These are phyloP conservation scores for Umbelopsis sp. DNA, from an alignment of 371 early-diverging fungal species.

Conservation along the genomic window DNA sequence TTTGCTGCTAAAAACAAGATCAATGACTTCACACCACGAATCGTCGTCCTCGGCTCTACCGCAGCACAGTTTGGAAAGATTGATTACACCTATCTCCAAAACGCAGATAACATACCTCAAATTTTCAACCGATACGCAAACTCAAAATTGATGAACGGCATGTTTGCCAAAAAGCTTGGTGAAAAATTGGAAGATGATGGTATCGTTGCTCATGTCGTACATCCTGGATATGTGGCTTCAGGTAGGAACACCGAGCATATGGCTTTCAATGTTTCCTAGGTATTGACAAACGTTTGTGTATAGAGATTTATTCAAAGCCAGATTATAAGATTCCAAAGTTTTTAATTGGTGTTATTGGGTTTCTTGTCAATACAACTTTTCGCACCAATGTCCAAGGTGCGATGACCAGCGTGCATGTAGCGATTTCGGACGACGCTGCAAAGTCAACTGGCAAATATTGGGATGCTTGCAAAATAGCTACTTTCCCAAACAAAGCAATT, in stretches of 20 bases:
- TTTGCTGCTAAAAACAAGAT: constrained; percentile 1
- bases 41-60: constrained; percentile 22
- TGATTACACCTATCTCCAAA: constrained; percentile 2
- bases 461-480: constrained; percentile 7
- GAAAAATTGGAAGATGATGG: neutral
- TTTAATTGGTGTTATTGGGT: neutral
- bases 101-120: neutral
- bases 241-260: neutral
- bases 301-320: neutral
- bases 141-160: constrained; percentile 17
- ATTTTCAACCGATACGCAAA: constrained; percentile 9
- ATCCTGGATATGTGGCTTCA: constrained; percentile 9
- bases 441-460: constrained; percentile 15
- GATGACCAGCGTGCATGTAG: constrained; percentile 17
- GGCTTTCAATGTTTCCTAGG: too few relatives aligned
- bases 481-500: neutral
- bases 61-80: neutral
- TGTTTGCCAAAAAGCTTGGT: constrained; percentile 22
- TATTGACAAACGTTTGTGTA: neutral
- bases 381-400: constrained; percentile 13
- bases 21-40: constrained; percentile 6
- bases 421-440: constrained; percentile 18
- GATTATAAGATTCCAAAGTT: neutral
- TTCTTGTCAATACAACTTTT: neutral
- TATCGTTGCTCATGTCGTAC: neutral